phyloP scores from a whole-genome alignment of 148 eudicot genomes.

The Silene uniflora region DNA sequence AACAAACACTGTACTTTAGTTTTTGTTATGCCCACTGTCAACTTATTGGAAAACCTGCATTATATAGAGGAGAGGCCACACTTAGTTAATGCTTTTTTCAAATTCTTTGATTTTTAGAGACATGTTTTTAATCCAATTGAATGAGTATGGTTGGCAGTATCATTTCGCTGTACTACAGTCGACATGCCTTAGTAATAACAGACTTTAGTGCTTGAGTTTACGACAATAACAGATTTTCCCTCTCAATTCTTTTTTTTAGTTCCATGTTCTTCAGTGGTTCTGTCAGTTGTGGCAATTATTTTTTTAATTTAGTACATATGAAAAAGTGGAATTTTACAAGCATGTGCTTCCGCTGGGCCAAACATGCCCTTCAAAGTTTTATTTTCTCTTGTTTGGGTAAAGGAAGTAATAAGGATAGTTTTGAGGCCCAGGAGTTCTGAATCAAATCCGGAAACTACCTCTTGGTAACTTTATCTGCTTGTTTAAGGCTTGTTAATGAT shows the following conservation, averaged over 20 bases:
- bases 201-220: not conserved
- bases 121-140: not conserved
- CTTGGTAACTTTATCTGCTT: too few species aligned
- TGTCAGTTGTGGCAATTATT: too few species aligned
- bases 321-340: too few species aligned
- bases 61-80: not conserved
- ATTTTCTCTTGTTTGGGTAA: too few species aligned
- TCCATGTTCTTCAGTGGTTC: too few species aligned
- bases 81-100: constrained; percentile 8
- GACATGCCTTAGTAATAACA: not conserved
- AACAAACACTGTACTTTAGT: not conserved
- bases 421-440: too few species aligned
- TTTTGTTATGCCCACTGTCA: not conserved
- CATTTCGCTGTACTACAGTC: not conserved
- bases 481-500: too few species aligned
- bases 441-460: too few species aligned
- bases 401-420: too few species aligned
- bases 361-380: too few species aligned
- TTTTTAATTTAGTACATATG: too few species aligned
- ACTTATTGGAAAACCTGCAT: not conserved
- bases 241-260: not conserved
- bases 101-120: not conserved
- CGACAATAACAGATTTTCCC: not conserved
- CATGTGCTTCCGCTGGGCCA: too few species aligned
- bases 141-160: not conserved